Base-by-base conservation (phyloP, 2,329 filamentous ascomycete species). In the Cytospora chrysosperma region DNA sequence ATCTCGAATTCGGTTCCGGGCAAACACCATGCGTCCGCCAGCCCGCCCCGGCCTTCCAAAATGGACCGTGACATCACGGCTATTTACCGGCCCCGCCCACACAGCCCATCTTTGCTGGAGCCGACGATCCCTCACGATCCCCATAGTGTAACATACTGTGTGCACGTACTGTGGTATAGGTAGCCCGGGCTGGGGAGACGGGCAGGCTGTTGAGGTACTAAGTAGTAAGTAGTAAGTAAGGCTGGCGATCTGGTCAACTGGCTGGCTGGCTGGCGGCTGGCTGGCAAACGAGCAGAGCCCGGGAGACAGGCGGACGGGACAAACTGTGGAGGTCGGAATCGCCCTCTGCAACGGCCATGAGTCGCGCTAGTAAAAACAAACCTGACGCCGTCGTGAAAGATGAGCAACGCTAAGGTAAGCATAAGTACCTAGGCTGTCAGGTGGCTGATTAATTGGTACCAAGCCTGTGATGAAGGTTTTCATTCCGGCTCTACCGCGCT, bases 301-400 rank as follows among this genome's bases (percentile, higher is more conserved):
- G n/a, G n/a, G n/a, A n/a, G n/a, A n/a, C n/a, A n/a, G n/a, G n/a
- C n/a, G n/a, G n/a, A n/a, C n/a, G n/a, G n/a, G n/a, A n/a, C n/a
- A n/a, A n/a, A n/a, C n/a, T n/a, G 21, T 9, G 4, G n/a, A 24
- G 8, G 27, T 50, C 12, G 51, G 55, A 50, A 61, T 61, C 55
- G 37, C 51, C 13, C 2, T 43, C n/a, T 34, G 40, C 40, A 19
- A 24, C 34, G 28, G 37, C 59, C 51, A 61, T 61, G 51, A 55
- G 27, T 61, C 58, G 58, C 21, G 51, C 58, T 49, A n/a, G n/a
- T n/a, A n/a, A n/a, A 24, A 15, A 9, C 28, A 32, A 24, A 54
- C 24, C 28, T 37, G 10, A n/a, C 28, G 15, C 28, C 30, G 51
- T 32, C 51, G 27, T 61, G 27, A 30, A 26, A 28, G 43, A 24